phyloP scores from a whole-genome alignment of 345 rosid species.

The Acer campestre region DNA sequence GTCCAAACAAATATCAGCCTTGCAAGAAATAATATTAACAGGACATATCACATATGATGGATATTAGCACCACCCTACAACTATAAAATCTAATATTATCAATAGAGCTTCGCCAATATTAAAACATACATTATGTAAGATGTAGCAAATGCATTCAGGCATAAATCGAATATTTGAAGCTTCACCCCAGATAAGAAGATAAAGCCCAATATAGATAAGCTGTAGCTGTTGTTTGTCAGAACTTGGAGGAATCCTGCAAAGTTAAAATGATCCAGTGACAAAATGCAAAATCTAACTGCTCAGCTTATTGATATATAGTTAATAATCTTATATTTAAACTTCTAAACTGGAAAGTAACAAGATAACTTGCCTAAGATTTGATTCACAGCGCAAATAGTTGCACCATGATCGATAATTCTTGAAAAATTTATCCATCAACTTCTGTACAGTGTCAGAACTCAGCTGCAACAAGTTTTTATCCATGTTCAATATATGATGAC shows the following conservation, averaged over 20 bases:
- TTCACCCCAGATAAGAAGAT: constrained; percentile 99
- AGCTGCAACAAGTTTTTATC: constrained; percentile 57
- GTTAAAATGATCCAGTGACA: constrained; percentile 23
- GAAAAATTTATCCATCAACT: constrained; percentile 61
- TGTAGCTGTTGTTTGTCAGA: constrained; percentile 54
- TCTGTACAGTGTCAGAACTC: constrained; percentile 41
- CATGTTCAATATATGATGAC: constrained; percentile 27
- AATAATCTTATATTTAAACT: constrained; percentile 7
- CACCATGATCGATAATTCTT: constrained; percentile 97
- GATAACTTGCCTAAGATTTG: constrained; percentile 49
- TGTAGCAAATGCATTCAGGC: constrained; percentile 99
- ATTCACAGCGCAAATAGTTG: constrained; percentile 59
- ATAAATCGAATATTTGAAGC: constrained; percentile 98
- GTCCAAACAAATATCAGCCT: not conserved
- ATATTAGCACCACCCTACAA: constrained; percentile 11
- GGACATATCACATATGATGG: not conserved
- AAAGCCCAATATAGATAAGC: constrained; percentile 82
- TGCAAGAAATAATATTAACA: not conserved
- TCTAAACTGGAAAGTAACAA: constrained; percentile 24
- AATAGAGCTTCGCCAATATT: not conserved
- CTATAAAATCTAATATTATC: constrained; percentile 14
- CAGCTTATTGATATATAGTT: constrained; percentile 5
- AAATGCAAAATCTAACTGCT: constrained; percentile 14
- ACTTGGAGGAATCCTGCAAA: constrained; percentile 55
- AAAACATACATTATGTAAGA: constrained; percentile 80